Evolutionary conservation across 495 filamentous ascomycete genomes (phyloP).

Genomic region (Podospora fimiseda): DNA sequence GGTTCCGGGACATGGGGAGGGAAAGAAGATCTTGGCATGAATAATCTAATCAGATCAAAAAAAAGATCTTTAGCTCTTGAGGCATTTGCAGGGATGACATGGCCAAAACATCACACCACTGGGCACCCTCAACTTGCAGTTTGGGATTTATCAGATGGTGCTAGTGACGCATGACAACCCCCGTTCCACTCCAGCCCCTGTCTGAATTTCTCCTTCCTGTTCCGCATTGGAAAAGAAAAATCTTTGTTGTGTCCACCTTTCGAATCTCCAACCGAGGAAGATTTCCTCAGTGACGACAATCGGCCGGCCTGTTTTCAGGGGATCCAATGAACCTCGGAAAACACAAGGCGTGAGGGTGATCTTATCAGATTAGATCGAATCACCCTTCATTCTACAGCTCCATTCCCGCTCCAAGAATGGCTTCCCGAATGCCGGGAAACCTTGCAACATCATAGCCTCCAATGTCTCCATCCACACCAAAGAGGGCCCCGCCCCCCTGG

Average conservation of each 20-base stretch:
- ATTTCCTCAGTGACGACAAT: background rate
- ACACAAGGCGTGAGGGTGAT: too few species aligned
- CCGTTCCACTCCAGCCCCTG: background rate
- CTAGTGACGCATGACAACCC: conserved; percentile 2
- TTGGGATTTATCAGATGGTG: conserved; percentile 32
- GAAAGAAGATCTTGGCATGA: conserved; percentile 19
- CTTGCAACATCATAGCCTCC: background rate
- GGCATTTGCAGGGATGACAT: conserved; percentile 18
- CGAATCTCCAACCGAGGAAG: background rate
- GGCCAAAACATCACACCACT: conserved; percentile 11
- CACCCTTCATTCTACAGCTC: background rate
- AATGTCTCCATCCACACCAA: background rate
- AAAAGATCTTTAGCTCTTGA: conserved; percentile 9
- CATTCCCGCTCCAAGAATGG: background rate
- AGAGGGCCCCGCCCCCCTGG: background rate
- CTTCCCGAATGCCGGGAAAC: background rate
- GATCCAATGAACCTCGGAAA: background rate
- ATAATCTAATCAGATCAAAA: conserved; percentile 41
- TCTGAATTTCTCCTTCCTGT: background rate
- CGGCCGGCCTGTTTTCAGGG: background rate
- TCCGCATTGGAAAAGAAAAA: conserved; percentile 6
- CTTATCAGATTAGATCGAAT: conserved; percentile 25
- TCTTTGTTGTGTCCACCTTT: conserved; percentile 4
- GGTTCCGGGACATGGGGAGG: conserved; percentile 1
- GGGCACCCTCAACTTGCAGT: background rate